Evolutionary conservation across 2,329 filamentous ascomycete genomes (phyloP).

Genomic region (Exophiala sp.): DNA sequence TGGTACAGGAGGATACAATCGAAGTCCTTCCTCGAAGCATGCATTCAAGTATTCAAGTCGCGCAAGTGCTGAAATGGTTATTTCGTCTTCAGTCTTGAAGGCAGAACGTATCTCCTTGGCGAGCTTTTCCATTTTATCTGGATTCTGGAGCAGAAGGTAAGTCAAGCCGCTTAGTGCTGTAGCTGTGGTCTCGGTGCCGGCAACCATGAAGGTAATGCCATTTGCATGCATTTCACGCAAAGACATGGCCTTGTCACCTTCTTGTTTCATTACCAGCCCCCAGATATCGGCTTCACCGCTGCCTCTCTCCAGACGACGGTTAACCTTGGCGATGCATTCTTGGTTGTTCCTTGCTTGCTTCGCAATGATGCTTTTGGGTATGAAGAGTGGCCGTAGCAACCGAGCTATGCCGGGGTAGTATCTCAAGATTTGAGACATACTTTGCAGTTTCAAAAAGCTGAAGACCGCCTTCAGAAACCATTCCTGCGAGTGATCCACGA

Average conservation of each 20-base stretch:
- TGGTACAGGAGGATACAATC: conserved; percentile 34
- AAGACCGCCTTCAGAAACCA: conserved; percentile 32
- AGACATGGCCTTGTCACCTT: not conserved
- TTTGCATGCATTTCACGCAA: not conserved
- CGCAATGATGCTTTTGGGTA: not conserved
- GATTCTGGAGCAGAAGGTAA: conserved; percentile 45
- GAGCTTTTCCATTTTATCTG: conserved; percentile 37
- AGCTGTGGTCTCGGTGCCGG: conserved; percentile 52
- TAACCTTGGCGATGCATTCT: not conserved
- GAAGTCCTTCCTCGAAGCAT: conserved; percentile 32
- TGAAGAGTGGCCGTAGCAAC: not conserved
- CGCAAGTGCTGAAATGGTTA: conserved; percentile 24
- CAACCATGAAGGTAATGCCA: conserved; percentile 36
- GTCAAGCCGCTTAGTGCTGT: conserved; percentile 32
- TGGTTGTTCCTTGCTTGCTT: not conserved
- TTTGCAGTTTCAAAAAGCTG: conserved; percentile 12
- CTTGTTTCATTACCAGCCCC: not conserved
- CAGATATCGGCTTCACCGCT: not conserved
- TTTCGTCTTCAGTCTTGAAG: conserved; percentile 34
- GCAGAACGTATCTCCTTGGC: conserved; percentile 32
- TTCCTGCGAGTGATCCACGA: conserved; percentile 17
- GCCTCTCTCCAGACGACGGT: not conserved
- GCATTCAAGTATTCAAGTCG: conserved; percentile 21
- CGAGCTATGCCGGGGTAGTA: not conserved
- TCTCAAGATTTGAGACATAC: not conserved